Evolutionary conservation across 2,329 filamentous ascomycete species (phyloP), one percentile per base, ranked within the genome.

Genomic region (Aaosphaeria arxii): DNA sequence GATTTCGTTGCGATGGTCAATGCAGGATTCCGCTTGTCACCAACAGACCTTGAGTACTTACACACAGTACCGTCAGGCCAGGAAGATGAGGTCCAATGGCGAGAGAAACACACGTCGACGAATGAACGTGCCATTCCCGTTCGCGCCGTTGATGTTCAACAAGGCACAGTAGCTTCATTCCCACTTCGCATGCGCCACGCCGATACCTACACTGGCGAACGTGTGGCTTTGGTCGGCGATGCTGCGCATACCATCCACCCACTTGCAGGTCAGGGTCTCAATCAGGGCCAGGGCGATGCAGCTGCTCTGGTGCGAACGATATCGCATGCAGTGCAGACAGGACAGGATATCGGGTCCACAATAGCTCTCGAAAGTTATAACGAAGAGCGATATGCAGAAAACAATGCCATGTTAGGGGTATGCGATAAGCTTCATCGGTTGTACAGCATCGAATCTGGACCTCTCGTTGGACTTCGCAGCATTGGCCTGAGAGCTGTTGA

Each of bases 181-280:
- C 94, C 94, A 0, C 81, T 99, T 13, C 89, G 87, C 64, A 79
- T 97, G 75, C 86, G 91, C 30, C 94, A 99, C 67, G 91, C 92
- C n/a, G 89, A 95, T 63, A 90, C 89, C 1, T 99, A 99, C 66
- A 88, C 89, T 39, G 88, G 85, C 36, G 90, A 96, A 62, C 86
- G 94, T n/a, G 78, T 96, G 6, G 94, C 91, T 1, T 81, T 99
- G 1, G 84, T 99, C 33, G 94, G 94, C 51, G 94, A 99, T 57
- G 94, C 94, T 1, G 94, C 94, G 6, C 94, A 99, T 69, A 95
- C 91, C 1, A 85, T 96, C 55, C 94, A 99, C 69, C 94, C 94
- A 0, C 84, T 99, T 4, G 94, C 90, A 1, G 94, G 94, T 1
- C 94, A 97, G 71, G 94, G 94, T 1, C 78, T 99, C 11, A 99